phyloP scores from a whole-genome alignment of 1,139 yeast genomes.

The Yamadazyma epiphylla region DNA sequence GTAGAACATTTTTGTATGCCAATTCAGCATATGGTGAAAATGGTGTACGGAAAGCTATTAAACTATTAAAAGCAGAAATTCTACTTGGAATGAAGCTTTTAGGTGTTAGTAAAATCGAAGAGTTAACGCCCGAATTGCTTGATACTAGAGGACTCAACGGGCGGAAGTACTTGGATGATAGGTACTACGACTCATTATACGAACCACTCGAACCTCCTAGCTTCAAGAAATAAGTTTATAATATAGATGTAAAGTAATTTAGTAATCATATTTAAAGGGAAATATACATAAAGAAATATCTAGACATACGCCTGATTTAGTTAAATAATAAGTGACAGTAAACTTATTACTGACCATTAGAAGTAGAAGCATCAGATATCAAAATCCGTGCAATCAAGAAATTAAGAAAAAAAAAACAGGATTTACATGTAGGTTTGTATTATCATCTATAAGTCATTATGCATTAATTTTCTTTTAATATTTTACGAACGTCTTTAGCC shows the following conservation, averaged over 20 bases:
- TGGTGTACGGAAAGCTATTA: conserved; percentile 43
- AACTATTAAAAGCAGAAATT: conserved; percentile 43
- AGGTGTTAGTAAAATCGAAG: conserved; percentile 35
- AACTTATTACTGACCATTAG: too few relatives aligned
- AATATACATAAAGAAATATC: too few relatives aligned
- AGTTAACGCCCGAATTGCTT: conserved; percentile 23
- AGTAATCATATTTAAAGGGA: too few relatives aligned
- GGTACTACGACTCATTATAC: conserved; percentile 9
- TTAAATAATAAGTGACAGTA: too few relatives aligned
- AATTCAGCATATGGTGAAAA: conserved; percentile 47
- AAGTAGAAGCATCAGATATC: too few relatives aligned
- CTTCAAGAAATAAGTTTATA: conserved; percentile 5
- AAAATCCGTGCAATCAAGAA: too few relatives aligned
- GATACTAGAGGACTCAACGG: conserved; percentile 10
- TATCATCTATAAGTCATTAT: too few relatives aligned
- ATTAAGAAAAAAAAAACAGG: too few relatives aligned
- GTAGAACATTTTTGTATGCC: conserved; percentile 46
- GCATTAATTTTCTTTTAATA: conserved; percentile 9
- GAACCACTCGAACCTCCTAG: conserved; percentile 11
- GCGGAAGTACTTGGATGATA: conserved; percentile 6
- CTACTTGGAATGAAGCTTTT: conserved; percentile 44
- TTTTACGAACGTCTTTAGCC: conserved; percentile 44
- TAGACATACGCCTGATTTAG: too few relatives aligned
- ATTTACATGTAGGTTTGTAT: too few relatives aligned
- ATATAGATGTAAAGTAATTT: too few relatives aligned